Percentiles rank a stretch among this genome's conserved stretches.
Conservation (phyloP, 305 asterid species). For the Rubia tinctorum region DNA sequence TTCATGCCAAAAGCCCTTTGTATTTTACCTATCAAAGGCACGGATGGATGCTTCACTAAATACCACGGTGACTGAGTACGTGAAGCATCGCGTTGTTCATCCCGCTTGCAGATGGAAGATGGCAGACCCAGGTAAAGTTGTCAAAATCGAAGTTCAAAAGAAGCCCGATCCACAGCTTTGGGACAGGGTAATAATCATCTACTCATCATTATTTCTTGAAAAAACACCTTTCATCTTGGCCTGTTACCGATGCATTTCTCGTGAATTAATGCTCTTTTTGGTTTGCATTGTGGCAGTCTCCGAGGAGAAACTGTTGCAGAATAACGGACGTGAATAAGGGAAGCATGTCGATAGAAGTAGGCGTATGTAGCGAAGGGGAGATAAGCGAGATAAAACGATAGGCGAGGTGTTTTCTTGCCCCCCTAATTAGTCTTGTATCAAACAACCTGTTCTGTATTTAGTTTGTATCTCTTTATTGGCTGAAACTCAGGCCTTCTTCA, state of each 20-base stretch:
- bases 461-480: constrained; percentile 17
- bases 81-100: constrained; percentile 43
- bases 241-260: background rate
- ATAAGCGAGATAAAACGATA: constrained; percentile 43
- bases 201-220: constrained; percentile 1
- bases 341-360: constrained; percentile 64
- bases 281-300: constrained; percentile 54
- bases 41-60: constrained; percentile 35
- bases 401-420: background rate
- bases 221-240: background rate
- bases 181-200: constrained; percentile 64
- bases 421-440: constrained; percentile 6
- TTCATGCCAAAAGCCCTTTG: constrained; percentile 83
- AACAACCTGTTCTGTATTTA: constrained; percentile 11
- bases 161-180: constrained; percentile 70
- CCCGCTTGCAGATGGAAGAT: constrained; percentile 75
- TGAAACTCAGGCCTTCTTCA: constrained; percentile 18
- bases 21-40: constrained; percentile 57
- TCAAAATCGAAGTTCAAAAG: constrained; percentile 55
- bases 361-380: constrained; percentile 72
- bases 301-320: constrained; percentile 90
- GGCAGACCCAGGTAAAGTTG: constrained; percentile 48
- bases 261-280: background rate
- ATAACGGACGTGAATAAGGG: constrained; percentile 41
- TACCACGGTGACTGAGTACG: constrained; percentile 53